Evolutionary conservation across 306 rosid species (phyloP).

Genomic region (Citrullus amarus): DNA sequence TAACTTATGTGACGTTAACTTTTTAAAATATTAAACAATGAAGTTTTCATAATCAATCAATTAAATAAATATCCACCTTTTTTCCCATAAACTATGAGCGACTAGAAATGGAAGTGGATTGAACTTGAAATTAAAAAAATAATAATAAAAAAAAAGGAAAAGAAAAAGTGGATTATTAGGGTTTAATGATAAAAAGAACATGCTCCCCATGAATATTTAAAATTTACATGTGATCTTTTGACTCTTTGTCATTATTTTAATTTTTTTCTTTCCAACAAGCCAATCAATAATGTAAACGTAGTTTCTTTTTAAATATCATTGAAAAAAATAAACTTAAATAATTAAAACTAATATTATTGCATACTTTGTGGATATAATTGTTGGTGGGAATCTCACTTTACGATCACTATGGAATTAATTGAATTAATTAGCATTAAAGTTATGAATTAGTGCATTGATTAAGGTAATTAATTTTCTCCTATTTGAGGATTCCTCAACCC

Average conservation of each 20-base stretch:
- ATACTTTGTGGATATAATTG: background rate
- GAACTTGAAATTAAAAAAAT: no score
- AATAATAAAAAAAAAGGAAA: no score
- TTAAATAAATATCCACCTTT: background rate
- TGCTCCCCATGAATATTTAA: background rate
- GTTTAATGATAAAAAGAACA: background rate
- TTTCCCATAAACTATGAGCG: background rate
- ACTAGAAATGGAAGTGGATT: background rate
- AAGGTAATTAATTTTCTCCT: background rate
- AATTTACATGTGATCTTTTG: background rate
- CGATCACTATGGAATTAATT: background rate
- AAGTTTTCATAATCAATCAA: background rate
- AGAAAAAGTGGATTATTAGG: no score
- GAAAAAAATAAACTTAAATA: background rate
- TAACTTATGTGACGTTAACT: background rate
- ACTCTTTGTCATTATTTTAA: background rate
- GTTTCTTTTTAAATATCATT: background rate
- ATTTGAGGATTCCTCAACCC: background rate
- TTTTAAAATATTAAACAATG: background rate
- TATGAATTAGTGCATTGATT: background rate
- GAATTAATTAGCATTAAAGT: background rate
- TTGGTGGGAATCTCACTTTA: constrained; percentile 1
- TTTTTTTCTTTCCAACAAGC: background rate
- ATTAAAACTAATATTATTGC: background rate
- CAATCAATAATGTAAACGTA: background rate